Percentiles rank a stretch among this genome's conserved stretches.
phyloP scores from a whole-genome alignment of 345 rosid species.

The Pistacia integerrima region DNA sequence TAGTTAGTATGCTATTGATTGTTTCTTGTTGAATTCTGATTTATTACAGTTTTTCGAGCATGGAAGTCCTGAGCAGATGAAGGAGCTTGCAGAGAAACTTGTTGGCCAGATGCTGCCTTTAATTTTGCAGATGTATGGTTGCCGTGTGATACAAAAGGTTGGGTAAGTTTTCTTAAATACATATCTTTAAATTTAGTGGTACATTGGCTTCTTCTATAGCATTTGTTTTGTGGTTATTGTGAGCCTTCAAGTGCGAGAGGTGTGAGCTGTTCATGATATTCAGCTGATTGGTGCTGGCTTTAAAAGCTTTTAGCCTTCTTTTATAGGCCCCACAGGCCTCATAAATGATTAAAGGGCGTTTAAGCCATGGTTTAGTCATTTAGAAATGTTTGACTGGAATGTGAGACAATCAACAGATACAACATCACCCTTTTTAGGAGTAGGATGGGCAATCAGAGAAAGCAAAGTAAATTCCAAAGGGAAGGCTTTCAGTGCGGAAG shows the following conservation, averaged over 20 bases:
- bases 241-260: not conserved
- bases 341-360: conserved; percentile 3
- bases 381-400: not conserved
- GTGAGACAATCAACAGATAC: not conserved
- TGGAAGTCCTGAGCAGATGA: no score
- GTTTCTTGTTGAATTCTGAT: no score
- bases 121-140: conserved; percentile 78
- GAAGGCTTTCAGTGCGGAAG: not conserved
- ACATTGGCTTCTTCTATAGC: not conserved
- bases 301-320: not conserved
- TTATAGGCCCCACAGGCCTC: conserved; percentile 11
- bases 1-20: not conserved
- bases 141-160: conserved; percentile 99
- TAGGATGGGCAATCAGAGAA: not conserved
- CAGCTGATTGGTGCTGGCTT: not conserved
- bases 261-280: not conserved
- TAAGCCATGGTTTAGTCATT: not conserved
- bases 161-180: not conserved
- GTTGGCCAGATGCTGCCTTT: no score
- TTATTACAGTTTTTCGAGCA: no score
- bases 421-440: not conserved
- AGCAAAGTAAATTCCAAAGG: not conserved
- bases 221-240: not conserved
- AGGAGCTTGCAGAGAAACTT: no score
- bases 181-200: not conserved